Evolutionary conservation across 208 protist species (phyloP), one percentile per base, ranked within the genome.

Genomic region (Acanthamoeba rhysodes): DNA sequence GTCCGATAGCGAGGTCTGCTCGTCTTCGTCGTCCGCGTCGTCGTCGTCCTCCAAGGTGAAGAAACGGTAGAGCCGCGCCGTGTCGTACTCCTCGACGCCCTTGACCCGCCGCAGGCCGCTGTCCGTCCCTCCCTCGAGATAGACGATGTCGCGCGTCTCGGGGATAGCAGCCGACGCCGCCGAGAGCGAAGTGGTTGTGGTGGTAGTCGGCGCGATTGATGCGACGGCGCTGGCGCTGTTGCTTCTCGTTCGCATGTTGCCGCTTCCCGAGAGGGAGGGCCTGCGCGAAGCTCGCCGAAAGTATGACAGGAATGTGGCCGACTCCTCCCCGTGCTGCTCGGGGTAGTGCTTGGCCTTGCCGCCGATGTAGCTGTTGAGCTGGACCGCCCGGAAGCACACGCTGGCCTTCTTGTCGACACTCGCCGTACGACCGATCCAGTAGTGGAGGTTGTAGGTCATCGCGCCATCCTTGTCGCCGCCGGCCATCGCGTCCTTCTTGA

Each of bases 261-360:
- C 72, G 72, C 72, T 80, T 16, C 34, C 45, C 7, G 82, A 53
- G 53, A 68, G 20, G 32, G 82, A 90, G 57, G 29, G 8, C 82
- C 16, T 29, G 48, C 22, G 74, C 74, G 74, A n/a, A 24, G 45
- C 6, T n/a, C 22, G 57, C n/a, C 34, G 6, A 27, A 37, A 90
- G 29, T 90, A 90, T 24, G 82, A 90, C 18, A 90, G 24, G 57
- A 90, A 90, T 18, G 34, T 29, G 6, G 48, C 29, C 20, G 82
- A 90, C 50, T 90, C 82, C 57, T 90, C 82, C 2, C 82, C 82
- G 20, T 90, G 82, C 50, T 90, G 48, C 82, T 90, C 82, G 50
- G 48, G 82, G 41, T 68, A 90, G 57, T 90, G 82, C 50, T 90
- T 90, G 82, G 82, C 82, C 57, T 90, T 90, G 82, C 82, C 82